A percentile compares a stretch with the other conserved stretches of the same genome.
These are phyloP conservation scores for Priceomyces carsonii DNA, from an alignment of 805 yeast species.

Conservation along the genomic window DNA sequence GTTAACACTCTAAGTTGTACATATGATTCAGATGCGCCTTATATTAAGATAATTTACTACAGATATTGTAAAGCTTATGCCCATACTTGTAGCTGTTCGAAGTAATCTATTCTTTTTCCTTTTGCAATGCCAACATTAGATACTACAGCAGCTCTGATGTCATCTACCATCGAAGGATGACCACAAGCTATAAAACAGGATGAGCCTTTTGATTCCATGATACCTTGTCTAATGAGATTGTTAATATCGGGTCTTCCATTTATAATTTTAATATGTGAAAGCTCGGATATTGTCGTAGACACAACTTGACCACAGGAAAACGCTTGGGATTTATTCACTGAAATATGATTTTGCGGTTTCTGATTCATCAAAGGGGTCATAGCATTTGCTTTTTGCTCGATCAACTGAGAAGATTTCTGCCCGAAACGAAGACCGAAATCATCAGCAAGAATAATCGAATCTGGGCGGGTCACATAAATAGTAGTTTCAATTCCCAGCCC, in stretches of 20 bases:
- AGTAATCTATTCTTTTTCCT: conserved; percentile 59
- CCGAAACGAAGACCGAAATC: no score
- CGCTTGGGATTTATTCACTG: not conserved
- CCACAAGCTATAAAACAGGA: conserved; percentile 34
- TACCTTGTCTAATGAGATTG: conserved; percentile 29
- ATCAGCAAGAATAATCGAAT: conserved; percentile 6
- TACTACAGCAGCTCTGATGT: conserved; percentile 36
- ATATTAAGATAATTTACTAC: no score
- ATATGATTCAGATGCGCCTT: no score
- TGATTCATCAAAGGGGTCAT: no score
- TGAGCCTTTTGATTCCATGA: conserved; percentile 36
- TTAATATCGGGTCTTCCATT: conserved; percentile 47
- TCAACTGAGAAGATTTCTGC: no score
- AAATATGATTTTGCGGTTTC: no score
- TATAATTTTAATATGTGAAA: conserved; percentile 30
- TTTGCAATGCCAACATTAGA: conserved; percentile 30
- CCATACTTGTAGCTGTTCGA: conserved; percentile 77
- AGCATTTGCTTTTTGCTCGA: no score
- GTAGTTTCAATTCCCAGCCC: conserved; percentile 28
- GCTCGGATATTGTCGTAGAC: conserved; percentile 7
- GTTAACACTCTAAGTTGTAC: no score
- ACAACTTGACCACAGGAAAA: no score
- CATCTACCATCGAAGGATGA: conserved; percentile 35
- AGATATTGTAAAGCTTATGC: no score
- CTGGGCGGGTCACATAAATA: conserved; percentile 31